Percentiles rank a stretch among this genome's conserved stretches.
Conservation (phyloP, 2,329 filamentous ascomycete species). For the Pseudonectria foliicola region DNA sequence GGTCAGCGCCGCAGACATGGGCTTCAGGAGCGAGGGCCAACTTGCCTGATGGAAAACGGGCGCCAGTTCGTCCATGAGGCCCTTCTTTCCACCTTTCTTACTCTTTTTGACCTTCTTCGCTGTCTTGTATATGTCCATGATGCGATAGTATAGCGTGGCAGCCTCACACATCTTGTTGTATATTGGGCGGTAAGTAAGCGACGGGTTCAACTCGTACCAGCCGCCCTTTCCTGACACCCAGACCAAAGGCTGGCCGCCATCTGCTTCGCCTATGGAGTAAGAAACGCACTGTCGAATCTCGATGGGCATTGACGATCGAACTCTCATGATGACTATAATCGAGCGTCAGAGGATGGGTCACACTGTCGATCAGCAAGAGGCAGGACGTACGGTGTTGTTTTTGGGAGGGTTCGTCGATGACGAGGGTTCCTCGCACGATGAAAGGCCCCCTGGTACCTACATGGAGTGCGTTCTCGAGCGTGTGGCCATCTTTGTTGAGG, state of each 20-base stretch:
- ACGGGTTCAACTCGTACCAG: slow-evolving; percentile 61
- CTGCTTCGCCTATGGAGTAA: slow-evolving; percentile 47
- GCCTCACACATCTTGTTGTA: slow-evolving; percentile 56
- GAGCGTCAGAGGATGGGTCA: slow-evolving; percentile 10
- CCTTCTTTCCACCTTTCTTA: slow-evolving; percentile 23
- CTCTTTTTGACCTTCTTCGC: slow-evolving; percentile 23
- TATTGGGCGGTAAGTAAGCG: slow-evolving; percentile 46
- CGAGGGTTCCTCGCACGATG: slow-evolving; percentile 51
- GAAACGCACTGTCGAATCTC: slow-evolving; percentile 43
- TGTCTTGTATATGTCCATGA: slow-evolving; percentile 48
- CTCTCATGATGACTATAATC: slow-evolving; percentile 26
- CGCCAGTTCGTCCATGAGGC: slow-evolving; percentile 21
- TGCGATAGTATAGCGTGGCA: slow-evolving; percentile 55
- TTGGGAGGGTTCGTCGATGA: slow-evolving; percentile 39
- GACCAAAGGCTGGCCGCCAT: slow-evolving; percentile 47
- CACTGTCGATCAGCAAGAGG: neutral
- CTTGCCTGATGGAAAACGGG: slow-evolving; percentile 27
- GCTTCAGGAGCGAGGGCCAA: neutral
- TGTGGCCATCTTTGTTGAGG: slow-evolving; percentile 44
- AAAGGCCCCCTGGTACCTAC: slow-evolving; percentile 55
- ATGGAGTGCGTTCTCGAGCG: slow-evolving; percentile 53
- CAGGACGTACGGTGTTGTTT: slow-evolving; percentile 28
- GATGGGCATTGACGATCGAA: slow-evolving; percentile 31
- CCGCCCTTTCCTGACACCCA: slow-evolving; percentile 55
- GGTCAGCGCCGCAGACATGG: slow-evolving; percentile 1